A percentile compares a stretch with the other conserved stretches of the same genome.
phyloP scores from a whole-genome alignment of 2,329 filamentous ascomycete genomes.

The Alternaria sp. region DNA sequence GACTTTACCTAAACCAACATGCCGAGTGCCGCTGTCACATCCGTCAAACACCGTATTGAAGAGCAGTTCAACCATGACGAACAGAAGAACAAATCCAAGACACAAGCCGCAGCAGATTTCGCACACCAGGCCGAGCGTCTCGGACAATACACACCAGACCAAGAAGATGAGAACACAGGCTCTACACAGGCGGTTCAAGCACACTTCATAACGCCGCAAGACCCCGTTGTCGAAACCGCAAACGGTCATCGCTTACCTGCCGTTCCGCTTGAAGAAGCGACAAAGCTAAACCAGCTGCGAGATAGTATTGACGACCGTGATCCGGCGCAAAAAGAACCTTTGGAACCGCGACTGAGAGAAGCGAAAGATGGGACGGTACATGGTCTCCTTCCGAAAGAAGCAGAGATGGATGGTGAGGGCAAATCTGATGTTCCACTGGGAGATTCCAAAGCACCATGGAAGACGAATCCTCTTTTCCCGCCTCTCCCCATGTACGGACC shows the following conservation, averaged over 20 bases:
- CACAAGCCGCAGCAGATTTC: constrained; percentile 63
- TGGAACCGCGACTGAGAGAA: constrained; percentile 44
- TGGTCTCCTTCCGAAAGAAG: constrained; percentile 39
- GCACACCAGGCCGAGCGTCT: constrained; percentile 65
- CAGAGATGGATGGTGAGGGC: constrained; percentile 46
- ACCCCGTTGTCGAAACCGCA: constrained; percentile 74
- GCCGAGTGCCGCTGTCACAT: constrained; percentile 25
- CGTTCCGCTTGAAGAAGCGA: constrained; percentile 74
- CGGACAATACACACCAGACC: constrained; percentile 50
- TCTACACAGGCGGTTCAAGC: constrained; percentile 68
- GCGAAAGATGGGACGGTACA: constrained; percentile 55
- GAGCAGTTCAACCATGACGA: constrained; percentile 27
- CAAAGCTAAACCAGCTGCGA: constrained; percentile 71
- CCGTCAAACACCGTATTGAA: constrained; percentile 23
- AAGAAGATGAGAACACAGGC: constrained; percentile 54
- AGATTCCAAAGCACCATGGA: constrained; percentile 65
- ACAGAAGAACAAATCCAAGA: constrained; percentile 37
- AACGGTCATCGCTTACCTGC: constrained; percentile 72
- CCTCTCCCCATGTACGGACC: constrained; percentile 84
- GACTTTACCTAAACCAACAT: constrained; percentile 25
- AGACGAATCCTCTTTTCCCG: constrained; percentile 83
- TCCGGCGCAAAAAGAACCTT: constrained; percentile 39
- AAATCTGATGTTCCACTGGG: constrained; percentile 58
- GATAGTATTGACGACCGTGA: constrained; percentile 58
- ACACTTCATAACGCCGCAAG: constrained; percentile 69